phyloP scores from a whole-genome alignment of 768 basidiomycete genomes.

The Kwoniella shandongensis region DNA sequence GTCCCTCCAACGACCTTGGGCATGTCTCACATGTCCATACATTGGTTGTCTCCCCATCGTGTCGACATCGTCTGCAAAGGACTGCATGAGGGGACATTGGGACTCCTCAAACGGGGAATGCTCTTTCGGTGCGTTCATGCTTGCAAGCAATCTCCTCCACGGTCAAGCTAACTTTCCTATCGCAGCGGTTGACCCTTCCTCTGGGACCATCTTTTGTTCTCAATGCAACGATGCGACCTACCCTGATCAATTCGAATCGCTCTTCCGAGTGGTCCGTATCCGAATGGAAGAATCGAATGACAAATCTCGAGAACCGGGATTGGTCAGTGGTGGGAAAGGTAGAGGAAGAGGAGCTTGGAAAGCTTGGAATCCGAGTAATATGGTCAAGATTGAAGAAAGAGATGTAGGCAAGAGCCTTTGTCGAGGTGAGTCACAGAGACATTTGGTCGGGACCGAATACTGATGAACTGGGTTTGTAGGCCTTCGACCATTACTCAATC shows the following conservation, averaged over 20 bases:
- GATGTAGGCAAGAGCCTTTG: conserved; percentile 64
- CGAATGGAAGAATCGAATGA: conserved; percentile 36
- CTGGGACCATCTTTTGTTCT: conserved; percentile 72
- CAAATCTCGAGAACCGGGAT: conserved; percentile 19
- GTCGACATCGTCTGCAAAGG: conserved; percentile 21
- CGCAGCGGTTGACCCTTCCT: conserved; percentile 70
- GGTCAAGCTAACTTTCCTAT: not conserved
- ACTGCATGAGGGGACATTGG: conserved; percentile 37
- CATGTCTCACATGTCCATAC: conserved; percentile 43
- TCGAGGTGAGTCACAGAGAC: conserved; percentile 71
- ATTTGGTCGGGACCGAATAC: not conserved
- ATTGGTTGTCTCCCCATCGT: conserved; percentile 38
- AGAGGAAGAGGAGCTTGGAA: conserved; percentile 59
- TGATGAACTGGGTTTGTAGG: conserved; percentile 57
- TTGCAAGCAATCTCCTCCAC: not conserved
- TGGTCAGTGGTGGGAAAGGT: conserved; percentile 53
- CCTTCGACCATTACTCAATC: conserved; percentile 79
- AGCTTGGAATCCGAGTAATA: conserved; percentile 58
- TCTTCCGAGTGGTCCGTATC: conserved; percentile 31
- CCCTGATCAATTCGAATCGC: conserved; percentile 59
- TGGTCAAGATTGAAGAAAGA: conserved; percentile 52
- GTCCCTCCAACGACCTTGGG: conserved; percentile 30
- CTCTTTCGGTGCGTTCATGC: conserved; percentile 41
- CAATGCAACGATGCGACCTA: conserved; percentile 76
- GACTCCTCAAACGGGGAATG: conserved; percentile 17